These are phyloP conservation scores for Penicillium paneum DNA, from an alignment of 2,329 filamentous ascomycete species.

Conservation along the genomic window DNA sequence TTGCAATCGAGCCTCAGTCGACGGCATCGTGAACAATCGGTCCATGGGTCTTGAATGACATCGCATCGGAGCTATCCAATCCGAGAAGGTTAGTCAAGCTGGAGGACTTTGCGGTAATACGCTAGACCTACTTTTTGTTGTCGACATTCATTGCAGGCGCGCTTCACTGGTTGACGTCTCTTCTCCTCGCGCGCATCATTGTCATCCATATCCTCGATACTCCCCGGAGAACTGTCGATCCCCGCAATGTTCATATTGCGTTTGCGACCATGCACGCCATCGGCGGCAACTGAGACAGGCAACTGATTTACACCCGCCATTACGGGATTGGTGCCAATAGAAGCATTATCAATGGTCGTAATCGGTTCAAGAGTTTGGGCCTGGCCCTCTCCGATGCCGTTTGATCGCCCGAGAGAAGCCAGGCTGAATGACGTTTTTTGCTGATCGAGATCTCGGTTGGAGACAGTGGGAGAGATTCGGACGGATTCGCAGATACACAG, in stretches of 20 bases:
- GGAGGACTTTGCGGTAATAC: not conserved
- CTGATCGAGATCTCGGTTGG: slow-evolving; percentile 14
- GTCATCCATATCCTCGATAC: slow-evolving; percentile 46
- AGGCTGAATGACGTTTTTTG: slow-evolving; percentile 32
- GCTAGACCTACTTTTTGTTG: slow-evolving; percentile 59
- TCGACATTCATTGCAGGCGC: slow-evolving; percentile 66
- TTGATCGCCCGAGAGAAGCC: slow-evolving; percentile 35
- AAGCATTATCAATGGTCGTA: slow-evolving; percentile 34
- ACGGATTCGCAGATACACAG: not conserved
- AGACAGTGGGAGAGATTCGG: slow-evolving; percentile 7
- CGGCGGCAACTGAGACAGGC: slow-evolving; percentile 28
- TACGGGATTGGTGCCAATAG: slow-evolving; percentile 36
- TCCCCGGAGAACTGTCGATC: slow-evolving; percentile 48
- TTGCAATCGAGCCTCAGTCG: slow-evolving; percentile 63
- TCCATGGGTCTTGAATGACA: slow-evolving; percentile 63
- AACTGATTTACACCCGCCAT: slow-evolving; percentile 36
- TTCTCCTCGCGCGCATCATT: slow-evolving; percentile 43
- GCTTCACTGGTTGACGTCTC: slow-evolving; percentile 52
- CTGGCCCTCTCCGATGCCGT: slow-evolving; percentile 37
- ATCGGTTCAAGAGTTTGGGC: slow-evolving; percentile 28
- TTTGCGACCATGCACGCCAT: slow-evolving; percentile 38
- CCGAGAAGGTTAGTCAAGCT: slow-evolving; percentile 9
- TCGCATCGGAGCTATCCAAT: slow-evolving; percentile 60
- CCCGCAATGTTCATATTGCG: slow-evolving; percentile 44
- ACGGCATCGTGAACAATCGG: slow-evolving; percentile 59